Evolutionary conservation across 208 protist species (phyloP), one percentile per base, ranked within the genome.

Genomic region (Leishmania tropica): DNA sequence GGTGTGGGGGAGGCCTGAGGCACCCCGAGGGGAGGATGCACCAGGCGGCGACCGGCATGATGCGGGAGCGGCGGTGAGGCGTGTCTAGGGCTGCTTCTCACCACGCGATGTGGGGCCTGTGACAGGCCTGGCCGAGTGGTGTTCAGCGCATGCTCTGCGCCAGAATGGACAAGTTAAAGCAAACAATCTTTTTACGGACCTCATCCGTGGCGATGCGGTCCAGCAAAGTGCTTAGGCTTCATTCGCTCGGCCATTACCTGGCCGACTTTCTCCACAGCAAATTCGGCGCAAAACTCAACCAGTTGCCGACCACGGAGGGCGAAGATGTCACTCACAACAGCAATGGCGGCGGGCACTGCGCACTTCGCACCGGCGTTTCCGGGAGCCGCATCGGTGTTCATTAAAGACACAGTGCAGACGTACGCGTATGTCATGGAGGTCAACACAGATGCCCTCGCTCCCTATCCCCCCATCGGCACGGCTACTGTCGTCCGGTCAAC

Each of bases 401-500:
- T 83, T 17, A 35, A 35, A 70, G 31, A 40, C 45, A 1, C 60
- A 45, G 42, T 40, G 31, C 28, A 58, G 37, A 47, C 85, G 17
- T 19, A 35, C 24, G 37, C 42, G 40, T 78, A 45, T 45, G 42
- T 75, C 10, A 76, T 78, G 4, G 80, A 76, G 5, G 42, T 45
- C 42, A 45, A 0, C 42, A 45, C 7, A 45, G 0, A 45, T 45
- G 42, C 42, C 42, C 42, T 45, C 42, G 42, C 0, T 45, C 42
- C 42, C 42, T 83, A 80, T 37, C 60, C 85, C 24, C 85, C 85
- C 5, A 85, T 88, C 53, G 85, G 62, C 24, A 80, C 70, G 79
- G 78, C 67, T 88, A 83, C 64, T 68, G 76, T 24, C 65, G 85
- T 19, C 81, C 78, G 19, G 78, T 75, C 31, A 83, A 88, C 75